Percentiles rank a stretch among this genome's conserved stretches.
These are phyloP conservation scores for Zygoascus hellenicus DNA, from an alignment of 1,139 yeast genomes.

Conservation along the genomic window DNA sequence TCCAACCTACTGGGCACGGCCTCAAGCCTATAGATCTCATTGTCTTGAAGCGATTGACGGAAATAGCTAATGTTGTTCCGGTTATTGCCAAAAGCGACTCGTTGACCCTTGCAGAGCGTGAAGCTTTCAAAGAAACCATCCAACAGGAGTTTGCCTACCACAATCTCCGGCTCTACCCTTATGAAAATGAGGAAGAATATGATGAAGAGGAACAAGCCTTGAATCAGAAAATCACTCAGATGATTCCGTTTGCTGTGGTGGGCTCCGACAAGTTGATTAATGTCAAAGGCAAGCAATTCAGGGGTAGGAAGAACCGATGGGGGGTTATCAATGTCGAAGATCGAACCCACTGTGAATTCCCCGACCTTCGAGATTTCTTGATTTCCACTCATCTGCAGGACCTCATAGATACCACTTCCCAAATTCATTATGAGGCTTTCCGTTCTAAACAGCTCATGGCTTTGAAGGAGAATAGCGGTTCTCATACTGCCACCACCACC, in stretches of 20 bases:
- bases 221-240: slow-evolving; percentile 44
- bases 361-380: slow-evolving; percentile 84
- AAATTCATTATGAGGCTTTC: slow-evolving; percentile 86
- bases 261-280: slow-evolving; percentile 83
- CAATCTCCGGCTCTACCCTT: slow-evolving; percentile 80
- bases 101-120: slow-evolving; percentile 78
- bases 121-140: slow-evolving; percentile 59
- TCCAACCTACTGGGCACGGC: slow-evolving; percentile 81
- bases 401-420: slow-evolving; percentile 85
- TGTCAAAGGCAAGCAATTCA: slow-evolving; percentile 51
- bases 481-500: not conserved
- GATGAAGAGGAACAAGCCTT: slow-evolving; percentile 46
- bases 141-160: slow-evolving; percentile 74
- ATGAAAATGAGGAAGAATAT: slow-evolving; percentile 73
- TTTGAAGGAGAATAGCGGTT: slow-evolving; percentile 56
- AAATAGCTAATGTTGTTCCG: slow-evolving; percentile 91
- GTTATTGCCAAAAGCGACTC: slow-evolving; percentile 92
- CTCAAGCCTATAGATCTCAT: slow-evolving; percentile 76
- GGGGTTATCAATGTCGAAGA: slow-evolving; percentile 85
- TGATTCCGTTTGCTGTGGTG: slow-evolving; percentile 87
- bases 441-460: slow-evolving; percentile 92
- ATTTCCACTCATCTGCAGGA: slow-evolving; percentile 95
- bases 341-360: slow-evolving; percentile 91
- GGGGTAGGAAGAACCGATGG: slow-evolving; percentile 93
- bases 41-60: slow-evolving; percentile 78